Evolutionary conservation across 2,329 filamentous ascomycete genomes (phyloP).

Genomic region (Clarireedia hainanense): DNA sequence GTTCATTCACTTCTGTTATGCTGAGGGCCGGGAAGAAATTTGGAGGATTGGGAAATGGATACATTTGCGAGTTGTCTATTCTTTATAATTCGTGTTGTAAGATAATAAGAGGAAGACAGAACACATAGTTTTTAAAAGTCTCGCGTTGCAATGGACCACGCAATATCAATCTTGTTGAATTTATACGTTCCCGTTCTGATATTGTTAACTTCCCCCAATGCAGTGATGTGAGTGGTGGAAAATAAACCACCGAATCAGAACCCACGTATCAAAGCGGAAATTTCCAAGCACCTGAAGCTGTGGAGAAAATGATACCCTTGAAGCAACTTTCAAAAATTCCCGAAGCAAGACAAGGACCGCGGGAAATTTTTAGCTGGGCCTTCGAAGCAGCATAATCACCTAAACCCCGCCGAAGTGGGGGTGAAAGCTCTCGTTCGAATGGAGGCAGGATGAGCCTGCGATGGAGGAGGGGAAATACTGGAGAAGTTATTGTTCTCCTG

Average conservation of each 20-base stretch:
- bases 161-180: neutral
- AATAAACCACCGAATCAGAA: neutral
- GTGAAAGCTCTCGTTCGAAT: neutral
- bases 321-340: neutral
- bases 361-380: neutral
- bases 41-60: neutral
- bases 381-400: neutral
- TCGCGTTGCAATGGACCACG: neutral
- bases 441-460: neutral
- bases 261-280: conserved; percentile 1
- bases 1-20: neutral
- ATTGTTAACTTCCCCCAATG: neutral
- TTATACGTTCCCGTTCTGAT: neutral
- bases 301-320: neutral
- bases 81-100: conserved; percentile 2
- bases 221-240: conserved; percentile 4
- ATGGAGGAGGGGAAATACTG: neutral
- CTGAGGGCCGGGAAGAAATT: neutral
- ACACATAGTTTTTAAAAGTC: neutral
- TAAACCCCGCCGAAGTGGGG: neutral
- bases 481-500: neutral
- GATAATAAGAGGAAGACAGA: neutral
- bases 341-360: neutral
- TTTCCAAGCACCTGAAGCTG: neutral
- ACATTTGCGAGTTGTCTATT: neutral